Base-by-base conservation (phyloP, 176 grass and related monocot species). In the Ananas comosus region DNA sequence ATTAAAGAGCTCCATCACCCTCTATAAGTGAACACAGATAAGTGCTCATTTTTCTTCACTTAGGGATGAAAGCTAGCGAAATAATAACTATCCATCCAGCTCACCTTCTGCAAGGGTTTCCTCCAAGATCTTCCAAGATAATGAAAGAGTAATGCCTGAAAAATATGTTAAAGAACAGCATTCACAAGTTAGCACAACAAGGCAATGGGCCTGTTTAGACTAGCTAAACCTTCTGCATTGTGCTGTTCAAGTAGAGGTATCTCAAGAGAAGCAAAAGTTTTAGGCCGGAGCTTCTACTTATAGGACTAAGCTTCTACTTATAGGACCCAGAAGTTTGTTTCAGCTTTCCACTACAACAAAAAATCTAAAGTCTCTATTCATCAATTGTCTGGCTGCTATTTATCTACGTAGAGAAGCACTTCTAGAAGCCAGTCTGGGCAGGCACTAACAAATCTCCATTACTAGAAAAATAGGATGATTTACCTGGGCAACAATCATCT, bases 401-500 rank as follows among this genome's bases (percentile, higher is more conserved):
- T 42, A 4, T 42, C 33, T 6, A 42, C 33, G 33, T 8, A 42
- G 33, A 42, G 33, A 42, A 42, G 33, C 33, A 42, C 33, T 42
- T 6, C 33, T 42, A 42, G 33, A 42, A 42, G 4, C 33, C 33
- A 42, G 33, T 42, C 5, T 4, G 5, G 33, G 7, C 4, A 42
- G 33, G 33, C 33, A 42, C 33, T 42, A 42, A 42, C 33, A 42
- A 18, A 61, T 61, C 9, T 22, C 4, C 10, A 19, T 61, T 18
- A 61, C 56, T 61, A 22, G 6, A 6, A 42, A 61, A 0, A 12
- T 4, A 8, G 54, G 10, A 49, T 16, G 14, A 42, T 42, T 42
- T 22, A 91, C 95, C 89, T 99, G 90, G 22, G 90, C 87, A 61
- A 99, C 85, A 72, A 99, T 79, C 95, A 99, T 99, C 74, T 99